Conservation (phyloP, 202 grass and related monocot species). For the Eragrostis tef region DNA sequence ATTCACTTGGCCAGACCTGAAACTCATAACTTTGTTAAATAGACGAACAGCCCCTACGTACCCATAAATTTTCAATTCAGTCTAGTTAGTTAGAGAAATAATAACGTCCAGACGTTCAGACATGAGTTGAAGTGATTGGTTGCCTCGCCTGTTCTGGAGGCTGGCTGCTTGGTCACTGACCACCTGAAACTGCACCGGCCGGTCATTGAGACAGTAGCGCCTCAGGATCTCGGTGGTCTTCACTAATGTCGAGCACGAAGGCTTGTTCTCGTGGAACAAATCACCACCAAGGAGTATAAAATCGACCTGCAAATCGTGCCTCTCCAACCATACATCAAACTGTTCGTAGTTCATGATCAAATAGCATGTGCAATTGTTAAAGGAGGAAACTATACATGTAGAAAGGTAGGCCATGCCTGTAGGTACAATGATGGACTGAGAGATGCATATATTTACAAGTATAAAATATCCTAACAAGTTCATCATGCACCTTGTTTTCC, state of each 20-base stretch:
- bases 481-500: constrained; percentile 45
- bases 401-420: neutral
- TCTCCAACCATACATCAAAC: neutral
- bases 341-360: neutral
- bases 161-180: constrained; percentile 57
- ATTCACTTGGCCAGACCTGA: constrained; percentile 63
- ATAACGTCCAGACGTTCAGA: no score
- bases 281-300: constrained; percentile 64
- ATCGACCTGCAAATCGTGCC: constrained; percentile 51
- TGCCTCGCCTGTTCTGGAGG: constrained; percentile 50
- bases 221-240: constrained; percentile 60
- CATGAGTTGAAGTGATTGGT: neutral
- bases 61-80: no score
- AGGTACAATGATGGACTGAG: neutral
- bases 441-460: neutral
- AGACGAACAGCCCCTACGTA: no score
- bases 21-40: neutral
- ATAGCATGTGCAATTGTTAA: neutral
- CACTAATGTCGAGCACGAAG: constrained; percentile 57
- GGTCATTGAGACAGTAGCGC: constrained; percentile 47
- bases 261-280: constrained; percentile 71
- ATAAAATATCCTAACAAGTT: neutral
- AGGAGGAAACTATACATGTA: neutral
- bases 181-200: constrained; percentile 55
- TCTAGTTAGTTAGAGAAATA: no score